phyloP scores from a whole-genome alignment of 2,329 filamentous ascomycete species.

The Diaporthe eres region DNA sequence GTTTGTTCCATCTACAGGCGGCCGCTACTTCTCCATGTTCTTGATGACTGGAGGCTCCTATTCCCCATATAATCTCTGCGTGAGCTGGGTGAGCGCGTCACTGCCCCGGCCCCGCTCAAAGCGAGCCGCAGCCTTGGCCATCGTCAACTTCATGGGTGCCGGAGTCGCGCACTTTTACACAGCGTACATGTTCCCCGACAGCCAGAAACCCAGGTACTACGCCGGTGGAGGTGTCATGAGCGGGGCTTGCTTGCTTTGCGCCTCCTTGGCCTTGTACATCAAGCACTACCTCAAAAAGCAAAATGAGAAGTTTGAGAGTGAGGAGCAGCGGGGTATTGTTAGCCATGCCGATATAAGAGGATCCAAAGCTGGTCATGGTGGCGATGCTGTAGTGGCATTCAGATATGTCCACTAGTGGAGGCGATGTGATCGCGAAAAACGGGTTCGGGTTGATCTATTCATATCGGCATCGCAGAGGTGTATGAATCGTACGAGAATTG shows the following conservation, averaged over 20 bases:
- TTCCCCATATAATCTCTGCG: constrained; percentile 42
- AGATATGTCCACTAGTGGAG: constrained; percentile 31
- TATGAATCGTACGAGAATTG: no score
- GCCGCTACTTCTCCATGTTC: constrained; percentile 41
- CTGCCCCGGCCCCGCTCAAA: constrained; percentile 46
- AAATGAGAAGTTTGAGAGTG: constrained; percentile 45
- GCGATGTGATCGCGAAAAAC: no score
- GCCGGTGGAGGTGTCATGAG: constrained; percentile 48
- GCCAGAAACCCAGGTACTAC: constrained; percentile 50
- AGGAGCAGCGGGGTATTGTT: constrained; percentile 42
- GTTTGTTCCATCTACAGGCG: constrained; percentile 36
- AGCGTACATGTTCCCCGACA: constrained; percentile 50
- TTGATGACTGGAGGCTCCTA: constrained; percentile 44
- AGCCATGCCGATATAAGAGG: constrained; percentile 22
- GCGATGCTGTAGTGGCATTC: constrained; percentile 28
- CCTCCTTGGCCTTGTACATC: constrained; percentile 46
- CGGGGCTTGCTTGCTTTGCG: constrained; percentile 47
- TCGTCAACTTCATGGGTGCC: constrained; percentile 47
- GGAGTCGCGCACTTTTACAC: constrained; percentile 49
- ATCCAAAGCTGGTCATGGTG: constrained; percentile 30
- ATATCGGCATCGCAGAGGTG: no score
- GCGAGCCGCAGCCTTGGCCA: constrained; percentile 44
- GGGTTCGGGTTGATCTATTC: no score
- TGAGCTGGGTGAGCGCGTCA: constrained; percentile 45
- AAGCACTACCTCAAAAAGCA: constrained; percentile 47